Conservation (phyloP, 2,329 filamentous ascomycete species). For the Penicillium sp. region DNA sequence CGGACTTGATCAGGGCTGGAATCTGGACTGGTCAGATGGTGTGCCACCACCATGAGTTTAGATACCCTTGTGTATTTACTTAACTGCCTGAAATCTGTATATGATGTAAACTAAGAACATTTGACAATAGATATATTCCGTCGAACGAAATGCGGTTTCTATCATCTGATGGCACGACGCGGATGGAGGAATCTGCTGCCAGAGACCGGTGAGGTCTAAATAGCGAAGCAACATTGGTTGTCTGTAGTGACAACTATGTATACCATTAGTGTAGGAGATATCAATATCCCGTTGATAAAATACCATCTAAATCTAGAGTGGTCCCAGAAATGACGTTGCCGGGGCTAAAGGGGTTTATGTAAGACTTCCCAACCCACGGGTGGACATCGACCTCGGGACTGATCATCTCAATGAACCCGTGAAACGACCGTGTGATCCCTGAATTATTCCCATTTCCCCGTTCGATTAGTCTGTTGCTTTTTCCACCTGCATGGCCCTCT, state of each 20-base stretch:
- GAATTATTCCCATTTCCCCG: background rate
- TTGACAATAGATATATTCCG: background rate
- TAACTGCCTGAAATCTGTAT: background rate
- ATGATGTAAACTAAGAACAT: background rate
- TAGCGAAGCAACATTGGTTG: background rate
- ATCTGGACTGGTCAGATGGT: slow-evolving; percentile 36
- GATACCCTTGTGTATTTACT: background rate
- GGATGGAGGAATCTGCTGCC: background rate
- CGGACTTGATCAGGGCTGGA: slow-evolving; percentile 41
- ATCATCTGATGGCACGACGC: background rate
- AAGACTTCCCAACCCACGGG: slow-evolving; percentile 10
- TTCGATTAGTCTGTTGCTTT: slow-evolving; percentile 10
- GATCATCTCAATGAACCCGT: slow-evolving; percentile 13
- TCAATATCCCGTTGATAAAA: background rate
- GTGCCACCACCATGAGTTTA: background rate
- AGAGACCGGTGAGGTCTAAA: background rate
- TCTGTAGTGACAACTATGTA: background rate
- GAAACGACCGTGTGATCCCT: slow-evolving; percentile 16
- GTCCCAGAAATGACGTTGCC: background rate
- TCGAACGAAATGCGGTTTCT: background rate
- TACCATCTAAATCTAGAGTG: background rate
- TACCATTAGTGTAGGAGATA: background rate
- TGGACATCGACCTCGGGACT: slow-evolving; percentile 17
- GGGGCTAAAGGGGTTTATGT: slow-evolving; percentile 16
- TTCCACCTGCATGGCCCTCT: slow-evolving; percentile 13